A percentile compares a stretch with the other conserved stretches of the same genome.
These are phyloP conservation scores for Plasmodium malariae DNA, from an alignment of 169 alveolate genomes.

Conservation along the genomic window DNA sequence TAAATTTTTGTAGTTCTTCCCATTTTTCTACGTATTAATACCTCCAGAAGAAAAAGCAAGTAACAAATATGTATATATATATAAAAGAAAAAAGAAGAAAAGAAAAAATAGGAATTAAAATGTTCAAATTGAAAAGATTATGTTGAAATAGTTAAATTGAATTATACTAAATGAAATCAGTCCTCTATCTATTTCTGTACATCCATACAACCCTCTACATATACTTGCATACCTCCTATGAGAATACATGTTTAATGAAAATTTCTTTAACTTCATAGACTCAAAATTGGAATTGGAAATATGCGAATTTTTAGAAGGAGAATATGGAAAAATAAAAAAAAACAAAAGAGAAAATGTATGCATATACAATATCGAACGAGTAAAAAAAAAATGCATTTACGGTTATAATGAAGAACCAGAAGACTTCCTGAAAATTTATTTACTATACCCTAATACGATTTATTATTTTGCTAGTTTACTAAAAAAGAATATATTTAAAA, in stretches of 20 bases:
- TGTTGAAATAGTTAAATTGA: too few relatives aligned
- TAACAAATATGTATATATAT: conserved; percentile 6
- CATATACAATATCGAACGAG: conserved; percentile 66
- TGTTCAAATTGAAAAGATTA: conserved; percentile 2
- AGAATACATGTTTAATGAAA: too few relatives aligned
- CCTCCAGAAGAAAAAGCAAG: conserved; percentile 69
- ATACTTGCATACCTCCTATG: too few relatives aligned
- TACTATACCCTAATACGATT: conserved; percentile 47
- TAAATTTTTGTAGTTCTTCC: conserved; percentile 40
- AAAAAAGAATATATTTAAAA: conserved; percentile 65
- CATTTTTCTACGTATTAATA: conserved; percentile 57
- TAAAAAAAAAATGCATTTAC: conserved; percentile 60
- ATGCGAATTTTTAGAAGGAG: conserved; percentile 64
- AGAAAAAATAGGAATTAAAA: background rate
- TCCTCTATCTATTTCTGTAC: too few relatives aligned
- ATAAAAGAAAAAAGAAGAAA: background rate
- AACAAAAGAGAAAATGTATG: conserved; percentile 23
- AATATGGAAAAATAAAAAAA: conserved; percentile 36
- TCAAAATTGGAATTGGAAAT: conserved; percentile 24
- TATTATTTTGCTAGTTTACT: conserved; percentile 56
- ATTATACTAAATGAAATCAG: too few relatives aligned
- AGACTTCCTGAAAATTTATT: conserved; percentile 41
- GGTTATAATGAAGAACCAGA: conserved; percentile 64
- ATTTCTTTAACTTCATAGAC: too few relatives aligned
- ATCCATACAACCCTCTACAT: too few relatives aligned